Conservation (phyloP, 164 flowering plant genomes). For the Macadamia integrifolia region DNA sequence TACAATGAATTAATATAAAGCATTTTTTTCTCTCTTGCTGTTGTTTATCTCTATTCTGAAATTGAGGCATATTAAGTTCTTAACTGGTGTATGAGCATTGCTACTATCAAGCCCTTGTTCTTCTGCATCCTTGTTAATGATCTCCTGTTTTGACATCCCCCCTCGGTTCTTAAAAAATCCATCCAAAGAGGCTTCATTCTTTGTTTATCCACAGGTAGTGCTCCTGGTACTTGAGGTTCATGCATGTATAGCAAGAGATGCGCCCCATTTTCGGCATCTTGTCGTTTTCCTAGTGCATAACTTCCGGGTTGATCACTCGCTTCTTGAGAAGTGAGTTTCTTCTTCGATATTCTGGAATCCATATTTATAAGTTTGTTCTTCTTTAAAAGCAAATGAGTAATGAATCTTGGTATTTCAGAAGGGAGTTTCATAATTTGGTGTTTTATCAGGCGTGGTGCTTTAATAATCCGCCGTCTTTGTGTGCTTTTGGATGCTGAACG, state of each 20-base stretch:
- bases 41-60: background rate
- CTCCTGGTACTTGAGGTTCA: constrained; percentile 91
- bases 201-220: constrained; percentile 57
- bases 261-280: constrained; percentile 67
- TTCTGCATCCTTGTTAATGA: background rate
- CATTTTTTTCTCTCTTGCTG: background rate
- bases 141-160: background rate
- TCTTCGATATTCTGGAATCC: constrained; percentile 1
- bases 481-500: constrained; percentile 86
- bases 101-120: background rate
- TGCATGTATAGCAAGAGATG: constrained; percentile 91
- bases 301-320: constrained; percentile 65
- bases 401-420: background rate
- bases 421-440: constrained; percentile 1
- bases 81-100: background rate
- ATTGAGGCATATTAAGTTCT: background rate
- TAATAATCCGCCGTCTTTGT: constrained; percentile 89
- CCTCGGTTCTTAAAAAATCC: background rate
- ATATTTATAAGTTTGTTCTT: background rate
- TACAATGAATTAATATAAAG: too few relatives aligned
- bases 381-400: background rate
- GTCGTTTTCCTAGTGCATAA: constrained; percentile 64
- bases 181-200: background rate
- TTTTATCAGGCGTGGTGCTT: constrained; percentile 78
- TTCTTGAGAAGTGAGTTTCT: constrained; percentile 81